Percentiles rank a stretch among this genome's conserved stretches.
Evolutionary conservation across 805 yeast genomes (phyloP).

Genomic region (Tetrapisispora nanseiensis): DNA sequence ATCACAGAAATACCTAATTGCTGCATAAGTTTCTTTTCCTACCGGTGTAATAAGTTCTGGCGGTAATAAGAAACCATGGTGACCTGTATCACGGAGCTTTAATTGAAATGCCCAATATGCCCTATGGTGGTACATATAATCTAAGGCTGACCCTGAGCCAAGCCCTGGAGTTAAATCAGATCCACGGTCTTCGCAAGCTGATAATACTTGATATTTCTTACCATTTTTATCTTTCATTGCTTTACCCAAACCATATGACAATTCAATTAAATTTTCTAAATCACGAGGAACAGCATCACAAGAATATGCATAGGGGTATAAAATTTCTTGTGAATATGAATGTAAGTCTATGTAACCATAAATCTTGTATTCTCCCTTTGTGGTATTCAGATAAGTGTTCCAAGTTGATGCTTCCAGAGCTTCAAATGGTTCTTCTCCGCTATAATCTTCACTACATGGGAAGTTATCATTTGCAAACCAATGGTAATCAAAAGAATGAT

Average conservation of each 20-base stretch:
- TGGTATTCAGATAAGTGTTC: constrained; percentile 37
- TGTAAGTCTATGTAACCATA: constrained; percentile 77
- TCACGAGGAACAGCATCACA: constrained; percentile 69
- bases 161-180: constrained; percentile 62
- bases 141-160: constrained; percentile 74
- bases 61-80: constrained; percentile 76
- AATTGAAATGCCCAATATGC: constrained; percentile 81
- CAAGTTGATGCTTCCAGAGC: constrained; percentile 48
- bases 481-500: constrained; percentile 70
- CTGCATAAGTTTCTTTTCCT: constrained; percentile 62
- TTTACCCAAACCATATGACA: constrained; percentile 72
- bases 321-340: constrained; percentile 74
- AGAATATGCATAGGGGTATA: constrained; percentile 75
- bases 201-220: constrained; percentile 54
- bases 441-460: constrained; percentile 77
- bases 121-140: constrained; percentile 72
- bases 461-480: constrained; percentile 51
- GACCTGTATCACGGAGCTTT: constrained; percentile 72
- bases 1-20: constrained; percentile 56
- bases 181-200: constrained; percentile 75
- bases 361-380: constrained; percentile 42
- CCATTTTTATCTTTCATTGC: constrained; percentile 59
- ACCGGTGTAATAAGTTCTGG: constrained; percentile 60
- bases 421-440: constrained; percentile 67
- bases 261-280: constrained; percentile 67